Base-by-base conservation (phyloP, 306 rosid species). In the Dalbergia oliveri region DNA sequence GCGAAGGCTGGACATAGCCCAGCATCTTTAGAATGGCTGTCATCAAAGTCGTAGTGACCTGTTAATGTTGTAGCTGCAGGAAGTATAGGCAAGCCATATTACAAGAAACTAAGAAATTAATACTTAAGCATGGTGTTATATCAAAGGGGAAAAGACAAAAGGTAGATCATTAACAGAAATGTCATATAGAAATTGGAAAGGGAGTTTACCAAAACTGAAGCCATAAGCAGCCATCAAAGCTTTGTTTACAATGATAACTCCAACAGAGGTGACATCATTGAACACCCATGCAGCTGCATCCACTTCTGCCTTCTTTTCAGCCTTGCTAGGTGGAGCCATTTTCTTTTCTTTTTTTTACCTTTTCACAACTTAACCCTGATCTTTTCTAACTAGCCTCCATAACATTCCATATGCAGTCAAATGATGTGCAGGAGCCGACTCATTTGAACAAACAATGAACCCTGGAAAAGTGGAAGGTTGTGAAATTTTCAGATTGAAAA, bases 281-380 rank as follows among this genome's bases (percentile, higher is more conserved):
- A 94, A 92, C 96, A 89, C 82, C 98, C 97, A 92, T 35, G 98
- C 91, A 51, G 94, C 96, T 44, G 90, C 94, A 76, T 92, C 97
- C 56, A 86, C 84, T 41, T 91, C 85, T 35, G 97, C 98, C 81
- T 90, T 90, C 89, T 84, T 86, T 58, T 94, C 96, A 73, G 94
- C 90, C 88, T 84, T 94, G 85, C 89, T 84, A 69, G 88, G 7
- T 4, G 90, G 84, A 81, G 91, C 93, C 93, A 90, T 86, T 73
- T 59, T 72, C 67, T 73, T 68, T 3, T 3, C 39, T 35, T 6
- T 35, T 35, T 44, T n/a, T n/a, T n/a, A n/a, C 11, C 35, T 43
- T 73, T 78, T 72, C 57, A 63, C 69, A 72, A 72, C 34, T 83
- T 65, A 58, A 57, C 86, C 33, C 49, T 33, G 49, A 33, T 66